Evolutionary conservation across 225 moss, liverwort and hornwort genomes (phyloP), one percentile per base, ranked within the genome.

Genomic region (Lunularia cruciata): DNA sequence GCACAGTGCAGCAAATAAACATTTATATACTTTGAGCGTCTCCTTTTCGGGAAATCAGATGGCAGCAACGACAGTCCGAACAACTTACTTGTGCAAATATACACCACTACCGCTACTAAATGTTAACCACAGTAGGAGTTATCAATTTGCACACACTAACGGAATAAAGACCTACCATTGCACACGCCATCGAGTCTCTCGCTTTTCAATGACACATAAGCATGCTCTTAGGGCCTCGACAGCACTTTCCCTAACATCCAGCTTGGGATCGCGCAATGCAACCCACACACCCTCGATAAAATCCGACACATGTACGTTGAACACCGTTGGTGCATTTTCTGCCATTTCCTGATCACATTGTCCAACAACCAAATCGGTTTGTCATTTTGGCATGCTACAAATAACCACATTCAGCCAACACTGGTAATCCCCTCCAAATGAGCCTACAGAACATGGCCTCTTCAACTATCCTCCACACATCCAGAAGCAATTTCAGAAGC

Each of bases 161-260:
- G 32, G 30, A 30, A 32, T 14, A 7, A 33, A 57, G 8, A 57
- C 12, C 62, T 69, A 90, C 96, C 96, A 98, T 76, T 98, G 96
- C 56, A 93, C 96, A 25, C 96, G 92, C 96, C 96, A 98, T 59
- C 96, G 86, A 39, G 96, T 98, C 81, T 98, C 96, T 68, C 96
- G 83, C 72, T 91, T 98, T 43, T 98, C 92, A 65, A 98, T 98
- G 60, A 98, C 96, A 78, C 90, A 87, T 14, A 98, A 83, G 64
- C 96, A 98, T 51, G 90, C 93, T 71, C 89, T 80, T 52, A 98
- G 77, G 58, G 96, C 96, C 64, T 83, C 49, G 20, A 98, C 96
- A 56, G 96, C 96, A 65, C 81, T 70, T 60, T 98, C 93, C 73
- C 96, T 86, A 38, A 98, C 89, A 76, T 79, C 74, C 70, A 98